Percentiles rank a stretch among this genome's conserved stretches.
These are phyloP conservation scores for Lophium mytilinum DNA, from an alignment of 495 filamentous ascomycete genomes.

Conservation along the genomic window DNA sequence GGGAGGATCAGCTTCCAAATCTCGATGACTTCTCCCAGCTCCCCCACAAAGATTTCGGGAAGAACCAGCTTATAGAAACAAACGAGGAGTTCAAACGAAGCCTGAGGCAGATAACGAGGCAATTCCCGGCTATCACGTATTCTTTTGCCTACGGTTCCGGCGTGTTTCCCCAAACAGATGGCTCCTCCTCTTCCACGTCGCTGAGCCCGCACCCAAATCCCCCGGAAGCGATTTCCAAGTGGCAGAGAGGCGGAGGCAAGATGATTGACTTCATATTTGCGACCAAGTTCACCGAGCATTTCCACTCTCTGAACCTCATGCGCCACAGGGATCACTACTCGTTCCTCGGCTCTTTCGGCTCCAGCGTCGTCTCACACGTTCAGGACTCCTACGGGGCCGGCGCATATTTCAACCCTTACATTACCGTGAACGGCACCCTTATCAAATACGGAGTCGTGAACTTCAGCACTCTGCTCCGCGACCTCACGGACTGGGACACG, in stretches of 20 bases:
- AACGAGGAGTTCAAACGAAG: conserved; percentile 91
- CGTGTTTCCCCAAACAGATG: conserved; percentile 71
- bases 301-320: conserved; percentile 83
- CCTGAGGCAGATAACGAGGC: conserved; percentile 79
- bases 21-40: conserved; percentile 65
- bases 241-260: conserved; percentile 78
- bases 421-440: conserved; percentile 89
- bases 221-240: conserved; percentile 64
- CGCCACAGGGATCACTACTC: conserved; percentile 94
- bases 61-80: conserved; percentile 91
- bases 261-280: conserved; percentile 99
- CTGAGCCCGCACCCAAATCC: conserved; percentile 64
- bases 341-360: conserved; percentile 72
- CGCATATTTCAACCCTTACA: conserved; percentile 94
- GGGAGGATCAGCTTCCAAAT: conserved; percentile 51
- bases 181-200: conserved; percentile 37
- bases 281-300: conserved; percentile 90
- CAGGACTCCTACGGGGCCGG: conserved; percentile 88
- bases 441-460: conserved; percentile 98
- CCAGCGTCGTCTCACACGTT: conserved; percentile 68
- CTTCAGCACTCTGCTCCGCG: conserved; percentile 72
- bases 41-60: conserved; percentile 79
- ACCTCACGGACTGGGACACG: conserved; percentile 83
- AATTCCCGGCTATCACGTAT: conserved; percentile 92
- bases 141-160: conserved; percentile 96